These are phyloP conservation scores for Xylariomycetidae sp. DNA, from an alignment of 2,329 filamentous ascomycete species.

Conservation along the genomic window DNA sequence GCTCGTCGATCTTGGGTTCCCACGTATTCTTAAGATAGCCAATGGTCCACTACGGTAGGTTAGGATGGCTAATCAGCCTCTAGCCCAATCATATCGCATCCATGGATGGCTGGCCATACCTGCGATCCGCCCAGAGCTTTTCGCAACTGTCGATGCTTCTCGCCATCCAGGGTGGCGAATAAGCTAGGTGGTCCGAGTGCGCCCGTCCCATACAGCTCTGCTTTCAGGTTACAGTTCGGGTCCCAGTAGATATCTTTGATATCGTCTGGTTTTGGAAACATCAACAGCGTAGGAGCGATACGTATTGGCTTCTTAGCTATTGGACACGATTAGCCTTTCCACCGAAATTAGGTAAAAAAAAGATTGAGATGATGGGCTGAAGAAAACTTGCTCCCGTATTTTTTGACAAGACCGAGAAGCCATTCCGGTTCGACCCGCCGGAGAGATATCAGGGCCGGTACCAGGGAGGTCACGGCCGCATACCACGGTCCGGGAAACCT, in stretches of 20 bases:
- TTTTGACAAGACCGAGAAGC: constrained; percentile 15
- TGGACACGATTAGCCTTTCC: too few relatives aligned
- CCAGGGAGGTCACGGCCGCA: constrained; percentile 15
- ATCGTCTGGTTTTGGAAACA: constrained; percentile 30
- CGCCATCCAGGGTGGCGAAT: constrained; percentile 24
- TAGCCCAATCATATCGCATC: too few relatives aligned
- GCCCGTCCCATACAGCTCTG: constrained; percentile 29
- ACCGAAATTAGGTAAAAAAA: neutral
- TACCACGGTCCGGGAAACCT: constrained; percentile 20
- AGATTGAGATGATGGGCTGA: neutral
- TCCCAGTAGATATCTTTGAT: constrained; percentile 37
- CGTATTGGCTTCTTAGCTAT: constrained; percentile 29
- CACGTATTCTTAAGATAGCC: constrained; percentile 34
- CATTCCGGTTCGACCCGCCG: constrained; percentile 15
- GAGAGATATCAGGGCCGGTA: constrained; percentile 13
- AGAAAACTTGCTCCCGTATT: constrained; percentile 11
- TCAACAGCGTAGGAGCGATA: constrained; percentile 31
- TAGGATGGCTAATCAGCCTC: too few relatives aligned
- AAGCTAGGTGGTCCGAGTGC: constrained; percentile 30
- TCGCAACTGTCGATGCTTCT: constrained; percentile 28
- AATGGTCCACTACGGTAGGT: constrained; percentile 25
- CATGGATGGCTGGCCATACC: too few relatives aligned
- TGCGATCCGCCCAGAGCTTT: constrained; percentile 29
- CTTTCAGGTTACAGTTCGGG: constrained; percentile 30
- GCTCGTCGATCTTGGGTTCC: constrained; percentile 31